phyloP scores from a whole-genome alignment of 257 asterid species.

The Asclepias syriaca region DNA sequence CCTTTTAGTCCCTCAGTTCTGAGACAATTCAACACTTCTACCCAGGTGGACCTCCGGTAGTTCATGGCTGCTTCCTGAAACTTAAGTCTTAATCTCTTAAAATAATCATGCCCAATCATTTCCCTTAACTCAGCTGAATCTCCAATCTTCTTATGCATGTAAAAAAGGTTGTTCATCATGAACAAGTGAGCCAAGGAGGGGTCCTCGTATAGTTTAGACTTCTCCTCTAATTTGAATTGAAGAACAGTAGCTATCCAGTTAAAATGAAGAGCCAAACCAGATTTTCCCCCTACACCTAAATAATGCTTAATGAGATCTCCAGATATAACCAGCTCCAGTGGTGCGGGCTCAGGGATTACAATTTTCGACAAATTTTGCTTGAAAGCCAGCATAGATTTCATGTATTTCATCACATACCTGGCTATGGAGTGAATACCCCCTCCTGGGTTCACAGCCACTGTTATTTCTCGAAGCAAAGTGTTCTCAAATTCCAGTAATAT shows the following conservation, averaged over 20 bases:
- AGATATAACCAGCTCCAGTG: slow-evolving; percentile 38
- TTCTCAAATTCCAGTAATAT: slow-evolving; percentile 76
- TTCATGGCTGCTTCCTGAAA: slow-evolving; percentile 56
- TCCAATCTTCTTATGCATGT: slow-evolving; percentile 64
- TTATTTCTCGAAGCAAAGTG: slow-evolving; percentile 72
- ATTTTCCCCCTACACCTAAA: slow-evolving; percentile 47
- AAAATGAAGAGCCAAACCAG: slow-evolving; percentile 66
- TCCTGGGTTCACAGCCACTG: slow-evolving; percentile 66
- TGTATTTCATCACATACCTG: slow-evolving; percentile 88
- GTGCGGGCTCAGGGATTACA: slow-evolving; percentile 61
- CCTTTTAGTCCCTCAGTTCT: slow-evolving; percentile 73
- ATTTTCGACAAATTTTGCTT: slow-evolving; percentile 53
- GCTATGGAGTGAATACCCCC: slow-evolving; percentile 86
- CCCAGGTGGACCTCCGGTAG: slow-evolving; percentile 78
- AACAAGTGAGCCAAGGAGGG: slow-evolving; percentile 66
- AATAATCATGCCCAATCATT: slow-evolving; percentile 71
- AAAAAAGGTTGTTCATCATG: slow-evolving; percentile 88
- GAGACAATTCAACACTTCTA: slow-evolving; percentile 64
- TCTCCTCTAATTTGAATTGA: slow-evolving; percentile 73
- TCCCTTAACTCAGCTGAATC: slow-evolving; percentile 72
- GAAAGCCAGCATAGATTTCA: slow-evolving; percentile 66
- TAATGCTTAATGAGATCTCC: slow-evolving; percentile 36
- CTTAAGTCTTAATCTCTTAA: slow-evolving; percentile 52
- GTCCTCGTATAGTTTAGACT: slow-evolving; percentile 71
- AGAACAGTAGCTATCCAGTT: slow-evolving; percentile 70